Evolutionary conservation across 1,284 basidiomycete genomes (phyloP).

Genomic region (Fomitopsis pinicola): DNA sequence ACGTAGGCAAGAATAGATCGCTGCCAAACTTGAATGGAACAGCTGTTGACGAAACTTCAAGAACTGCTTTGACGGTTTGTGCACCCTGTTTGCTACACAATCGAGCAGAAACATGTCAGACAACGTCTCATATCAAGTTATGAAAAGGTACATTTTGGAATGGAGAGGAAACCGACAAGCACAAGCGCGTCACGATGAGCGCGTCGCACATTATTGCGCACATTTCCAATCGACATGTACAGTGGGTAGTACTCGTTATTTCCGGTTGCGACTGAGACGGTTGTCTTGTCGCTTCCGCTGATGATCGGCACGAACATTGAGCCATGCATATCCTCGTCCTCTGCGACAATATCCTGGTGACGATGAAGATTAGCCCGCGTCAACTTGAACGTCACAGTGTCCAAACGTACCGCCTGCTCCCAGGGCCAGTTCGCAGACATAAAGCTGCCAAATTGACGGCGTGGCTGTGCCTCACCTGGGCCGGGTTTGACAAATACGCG

Average conservation of each 20-base stretch:
- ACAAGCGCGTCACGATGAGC: conserved; percentile 18
- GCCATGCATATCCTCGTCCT: conserved; percentile 12
- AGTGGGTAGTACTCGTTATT: conserved; percentile 18
- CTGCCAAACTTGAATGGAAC: conserved; percentile 12
- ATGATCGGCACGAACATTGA: conserved; percentile 20
- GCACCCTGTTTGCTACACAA: not conserved
- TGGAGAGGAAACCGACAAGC: conserved; percentile 18
- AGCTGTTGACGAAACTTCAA: not conserved
- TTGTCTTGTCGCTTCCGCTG: conserved; percentile 24
- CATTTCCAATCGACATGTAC: conserved; percentile 15
- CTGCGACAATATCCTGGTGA: conserved; percentile 12
- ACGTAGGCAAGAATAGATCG: conserved; percentile 14
- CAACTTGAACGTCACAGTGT: too few relatives aligned
- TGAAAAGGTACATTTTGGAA: conserved; percentile 27
- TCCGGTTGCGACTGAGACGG: conserved; percentile 17
- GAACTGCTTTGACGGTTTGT: conserved; percentile 6
- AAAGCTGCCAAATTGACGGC: too few relatives aligned
- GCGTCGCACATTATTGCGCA: conserved; percentile 15
- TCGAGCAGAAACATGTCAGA: too few relatives aligned
- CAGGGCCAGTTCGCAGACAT: conserved; percentile 17
- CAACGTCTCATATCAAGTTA: too few relatives aligned
- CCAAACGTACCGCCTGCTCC: conserved; percentile 17
- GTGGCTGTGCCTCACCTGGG: too few relatives aligned
- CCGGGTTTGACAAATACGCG: too few relatives aligned
- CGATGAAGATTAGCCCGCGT: too few relatives aligned